phyloP scores from a whole-genome alignment of 1,284 basidiomycete species.

The Sporisorium scitamineum region DNA sequence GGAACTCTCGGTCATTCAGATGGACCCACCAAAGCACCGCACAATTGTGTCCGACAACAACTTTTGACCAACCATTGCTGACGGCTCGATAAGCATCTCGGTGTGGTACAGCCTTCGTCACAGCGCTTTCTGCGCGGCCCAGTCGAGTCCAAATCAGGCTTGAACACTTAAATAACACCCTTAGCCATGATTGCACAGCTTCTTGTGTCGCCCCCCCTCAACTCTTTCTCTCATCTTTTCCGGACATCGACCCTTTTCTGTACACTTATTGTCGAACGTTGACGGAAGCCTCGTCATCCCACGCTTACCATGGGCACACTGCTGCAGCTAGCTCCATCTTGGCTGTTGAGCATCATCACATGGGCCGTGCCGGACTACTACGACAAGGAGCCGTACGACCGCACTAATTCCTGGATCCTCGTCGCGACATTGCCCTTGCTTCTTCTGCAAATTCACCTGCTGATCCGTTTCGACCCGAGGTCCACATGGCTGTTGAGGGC shows the following conservation, averaged over 20 bases:
- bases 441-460: conserved; percentile 36
- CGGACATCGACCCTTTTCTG: no score
- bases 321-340: not conserved
- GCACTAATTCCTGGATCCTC: conserved; percentile 16
- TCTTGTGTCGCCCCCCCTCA: not conserved
- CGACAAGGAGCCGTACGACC: conserved; percentile 24
- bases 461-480: conserved; percentile 26
- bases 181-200: not conserved
- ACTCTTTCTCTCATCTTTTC: not conserved
- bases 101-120: no score
- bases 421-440: conserved; percentile 13
- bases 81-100: not conserved
- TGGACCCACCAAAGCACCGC: no score
- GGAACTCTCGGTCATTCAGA: not conserved
- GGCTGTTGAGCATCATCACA: not conserved
- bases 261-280: not conserved
- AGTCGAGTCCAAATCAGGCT: not conserved
- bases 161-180: not conserved
- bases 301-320: not conserved
- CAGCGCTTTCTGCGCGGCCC: no score
- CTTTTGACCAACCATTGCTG: not conserved
- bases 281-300: not conserved
- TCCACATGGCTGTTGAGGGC: conserved; percentile 21
- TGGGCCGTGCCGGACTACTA: conserved; percentile 35
- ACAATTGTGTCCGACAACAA: not conserved